Percentiles rank a stretch among this genome's conserved stretches.
These are phyloP conservation scores for Talaromyces thailandensis DNA, from an alignment of 495 filamentous ascomycete species.

Conservation along the genomic window DNA sequence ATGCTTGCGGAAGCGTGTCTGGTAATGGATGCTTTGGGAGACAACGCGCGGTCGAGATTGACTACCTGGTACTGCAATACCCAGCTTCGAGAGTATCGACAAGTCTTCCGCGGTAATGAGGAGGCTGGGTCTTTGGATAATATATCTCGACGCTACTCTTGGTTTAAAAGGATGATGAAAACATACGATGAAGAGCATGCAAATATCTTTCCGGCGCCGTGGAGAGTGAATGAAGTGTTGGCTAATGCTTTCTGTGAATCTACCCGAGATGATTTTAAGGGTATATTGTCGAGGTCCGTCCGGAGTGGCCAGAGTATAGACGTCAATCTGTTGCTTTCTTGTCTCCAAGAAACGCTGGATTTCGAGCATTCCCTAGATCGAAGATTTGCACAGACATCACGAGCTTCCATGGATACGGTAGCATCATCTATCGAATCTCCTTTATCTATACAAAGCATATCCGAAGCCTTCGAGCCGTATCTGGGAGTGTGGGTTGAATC, in stretches of 20 bases:
- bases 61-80: conserved; percentile 98
- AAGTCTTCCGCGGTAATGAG: conserved; percentile 92
- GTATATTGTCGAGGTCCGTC: conserved; percentile 80
- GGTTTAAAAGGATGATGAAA: conserved; percentile 94
- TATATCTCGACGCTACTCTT: conserved; percentile 87
- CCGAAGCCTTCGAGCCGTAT: conserved; percentile 95
- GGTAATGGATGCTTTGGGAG: conserved; percentile 93
- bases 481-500: conserved; percentile 94
- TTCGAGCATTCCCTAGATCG: conserved; percentile 90
- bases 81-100: conserved; percentile 88
- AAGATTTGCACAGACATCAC: conserved; percentile 67
- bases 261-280: conserved; percentile 90
- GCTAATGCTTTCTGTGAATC: conserved; percentile 91
- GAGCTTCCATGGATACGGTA: conserved; percentile 87
- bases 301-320: conserved; percentile 80
- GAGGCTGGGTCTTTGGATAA: conserved; percentile 97
- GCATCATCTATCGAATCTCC: conserved; percentile 71
- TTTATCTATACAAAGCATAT: conserved; percentile 85
- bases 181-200: conserved; percentile 94
- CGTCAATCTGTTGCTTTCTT: conserved; percentile 84
- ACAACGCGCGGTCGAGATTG: conserved; percentile 72
- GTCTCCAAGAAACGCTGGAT: conserved; percentile 92
- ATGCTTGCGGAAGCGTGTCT: conserved; percentile 78
- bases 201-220: conserved; percentile 74
- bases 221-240: conserved; percentile 87